Evolutionary conservation across 1,139 yeast genomes (phyloP).

Genomic region (Candida freyschussii): DNA sequence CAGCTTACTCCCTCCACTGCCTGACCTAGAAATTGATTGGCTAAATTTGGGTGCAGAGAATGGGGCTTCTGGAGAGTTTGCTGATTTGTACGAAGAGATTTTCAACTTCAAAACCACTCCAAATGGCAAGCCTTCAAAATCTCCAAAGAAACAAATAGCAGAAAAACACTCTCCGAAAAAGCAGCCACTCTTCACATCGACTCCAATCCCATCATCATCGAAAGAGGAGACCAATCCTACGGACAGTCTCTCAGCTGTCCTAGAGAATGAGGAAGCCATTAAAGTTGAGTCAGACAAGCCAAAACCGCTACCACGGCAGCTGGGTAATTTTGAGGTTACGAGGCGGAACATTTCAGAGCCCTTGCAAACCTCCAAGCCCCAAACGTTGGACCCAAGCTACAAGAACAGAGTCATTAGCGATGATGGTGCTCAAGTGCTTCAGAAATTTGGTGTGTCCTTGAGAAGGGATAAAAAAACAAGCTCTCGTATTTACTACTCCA

Average conservation of each 20-base stretch:
- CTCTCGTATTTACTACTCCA: slow-evolving; percentile 23
- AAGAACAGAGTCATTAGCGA: slow-evolving; percentile 25
- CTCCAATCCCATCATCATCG: not conserved
- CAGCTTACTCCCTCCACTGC: slow-evolving; percentile 24
- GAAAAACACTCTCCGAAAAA: slow-evolving; percentile 4
- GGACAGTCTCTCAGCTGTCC: too few relatives aligned
- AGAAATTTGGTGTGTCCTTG: slow-evolving; percentile 41
- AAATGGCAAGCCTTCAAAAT: slow-evolving; percentile 5
- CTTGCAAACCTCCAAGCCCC: slow-evolving; percentile 8
- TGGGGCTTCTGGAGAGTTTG: slow-evolving; percentile 24
- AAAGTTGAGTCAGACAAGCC: not conserved
- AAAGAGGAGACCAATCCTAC: too few relatives aligned
- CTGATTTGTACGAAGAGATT: slow-evolving; percentile 31
- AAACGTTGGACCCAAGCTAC: slow-evolving; percentile 25
- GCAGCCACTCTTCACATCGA: not conserved
- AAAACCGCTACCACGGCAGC: slow-evolving; percentile 12
- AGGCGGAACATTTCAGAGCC: slow-evolving; percentile 21
- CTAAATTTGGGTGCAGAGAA: slow-evolving; percentile 16
- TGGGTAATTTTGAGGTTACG: slow-evolving; percentile 12
- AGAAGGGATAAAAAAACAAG: slow-evolving; percentile 12
- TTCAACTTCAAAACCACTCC: slow-evolving; percentile 24
- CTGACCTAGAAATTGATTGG: slow-evolving; percentile 24
- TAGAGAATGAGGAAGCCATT: not conserved
- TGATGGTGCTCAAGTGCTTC: slow-evolving; percentile 39
- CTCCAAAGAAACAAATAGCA: slow-evolving; percentile 10